Evolutionary conservation across 2,329 filamentous ascomycete genomes (phyloP), one percentile per base, ranked within the genome.

Genomic region (Nannizziopsis arthrosporioides): DNA sequence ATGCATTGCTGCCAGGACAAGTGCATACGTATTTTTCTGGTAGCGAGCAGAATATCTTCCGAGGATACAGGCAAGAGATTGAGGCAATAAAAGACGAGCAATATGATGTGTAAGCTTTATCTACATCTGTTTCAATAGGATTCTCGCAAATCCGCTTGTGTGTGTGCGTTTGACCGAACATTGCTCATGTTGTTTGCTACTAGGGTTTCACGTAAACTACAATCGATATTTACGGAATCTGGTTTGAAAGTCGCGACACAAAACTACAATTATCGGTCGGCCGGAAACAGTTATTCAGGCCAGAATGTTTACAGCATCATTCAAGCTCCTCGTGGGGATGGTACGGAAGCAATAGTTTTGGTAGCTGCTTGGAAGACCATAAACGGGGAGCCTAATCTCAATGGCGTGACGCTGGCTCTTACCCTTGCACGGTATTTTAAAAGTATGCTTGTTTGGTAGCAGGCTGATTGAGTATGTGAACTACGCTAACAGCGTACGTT

Each of bases 11-110:
- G 11, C 92, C 92, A 0, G 92, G 89, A 1, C 92, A 98, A 67
- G 92, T 96, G 7, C 90, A 96, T 68, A 94, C 92, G 1, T 98
- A 98, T 67, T 98, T 98, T 63, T 82, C 85, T 5, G 92, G 92
- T 14, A 94, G 87, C 65, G 92, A 98, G 63, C 89, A 96, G 70
- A 85, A 95, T 65, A 79, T 96, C 55, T 89, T 96, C 61, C 78
- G 88, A 41, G 92, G 87, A 6, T 96, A 93, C 65, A 80, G 84
- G 60, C 81, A 86, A 61, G 92, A 96, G 68, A 73, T 94, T 44
- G 79, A 84, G 56, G 73, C 69, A 7, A 61, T 59, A 61, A 70
- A 52, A 58, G 61, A 56, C 50, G 64, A 12, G 50, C 60, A 47
- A 9, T 53, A 52, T 34, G 59, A 63, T 17, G 63, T 67, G 61